These are phyloP conservation scores for Tulasnella sp. DNA, from an alignment of 768 basidiomycete genomes.

Conservation along the genomic window DNA sequence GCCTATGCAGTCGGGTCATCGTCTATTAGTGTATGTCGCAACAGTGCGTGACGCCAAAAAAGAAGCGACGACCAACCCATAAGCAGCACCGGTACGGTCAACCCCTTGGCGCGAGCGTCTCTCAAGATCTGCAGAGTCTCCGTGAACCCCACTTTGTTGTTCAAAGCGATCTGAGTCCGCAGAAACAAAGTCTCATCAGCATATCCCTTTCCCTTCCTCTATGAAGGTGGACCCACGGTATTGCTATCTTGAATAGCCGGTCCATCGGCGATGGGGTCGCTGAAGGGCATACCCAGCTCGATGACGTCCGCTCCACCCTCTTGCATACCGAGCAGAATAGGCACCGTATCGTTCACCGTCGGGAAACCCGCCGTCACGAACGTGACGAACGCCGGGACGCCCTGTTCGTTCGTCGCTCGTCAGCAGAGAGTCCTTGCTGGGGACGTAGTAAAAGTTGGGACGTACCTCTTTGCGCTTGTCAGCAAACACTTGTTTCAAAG, in stretches of 20 bases:
- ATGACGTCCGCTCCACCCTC: slow-evolving; percentile 89
- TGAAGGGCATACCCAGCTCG: slow-evolving; percentile 91
- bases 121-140: slow-evolving; percentile 62
- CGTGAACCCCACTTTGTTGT: slow-evolving; percentile 66
- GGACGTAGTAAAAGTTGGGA: too few relatives aligned
- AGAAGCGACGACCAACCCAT: too few relatives aligned
- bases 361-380: slow-evolving; percentile 96
- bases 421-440: too few relatives aligned
- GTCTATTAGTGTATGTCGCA: too few relatives aligned
- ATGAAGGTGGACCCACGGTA: too few relatives aligned
- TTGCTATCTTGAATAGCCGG: slow-evolving; percentile 88
- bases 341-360: slow-evolving; percentile 62
- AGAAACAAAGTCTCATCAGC: not conserved
- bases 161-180: slow-evolving; percentile 73
- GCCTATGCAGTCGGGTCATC: slow-evolving; percentile 41
- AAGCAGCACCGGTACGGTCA: slow-evolving; percentile 77
- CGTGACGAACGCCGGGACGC: slow-evolving; percentile 56
- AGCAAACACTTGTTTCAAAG: slow-evolving; percentile 56
- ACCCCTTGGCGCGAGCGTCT: slow-evolving; percentile 70
- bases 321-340: slow-evolving; percentile 84
- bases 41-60: too few relatives aligned
- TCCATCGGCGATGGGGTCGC: slow-evolving; percentile 93
- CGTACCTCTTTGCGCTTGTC: slow-evolving; percentile 47
- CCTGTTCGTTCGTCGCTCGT: too few relatives aligned
- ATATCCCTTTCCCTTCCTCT: not conserved